phyloP scores from a whole-genome alignment of 371 early-diverging fungal species.

The Haplosporangium sp. region DNA sequence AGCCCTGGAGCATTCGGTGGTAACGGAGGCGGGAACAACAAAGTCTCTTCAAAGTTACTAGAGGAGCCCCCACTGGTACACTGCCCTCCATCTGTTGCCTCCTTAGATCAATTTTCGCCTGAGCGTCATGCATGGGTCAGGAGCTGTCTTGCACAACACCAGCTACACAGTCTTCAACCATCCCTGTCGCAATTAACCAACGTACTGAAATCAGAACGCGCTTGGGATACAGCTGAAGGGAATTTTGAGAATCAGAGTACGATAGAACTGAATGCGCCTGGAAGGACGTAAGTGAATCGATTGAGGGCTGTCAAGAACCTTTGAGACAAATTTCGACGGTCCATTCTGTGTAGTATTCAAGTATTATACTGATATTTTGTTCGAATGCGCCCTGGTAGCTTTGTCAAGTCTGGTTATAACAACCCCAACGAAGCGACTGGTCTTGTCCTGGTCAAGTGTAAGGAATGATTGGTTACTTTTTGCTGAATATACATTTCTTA shows the following conservation, averaged over 20 bases:
- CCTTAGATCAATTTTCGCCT: conserved; percentile 12
- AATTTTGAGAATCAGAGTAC: background rate
- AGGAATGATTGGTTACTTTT: conserved; percentile 9
- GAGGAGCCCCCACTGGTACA: conserved; percentile 13
- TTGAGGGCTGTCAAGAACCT: background rate
- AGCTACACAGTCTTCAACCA: background rate
- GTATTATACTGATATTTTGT: no score
- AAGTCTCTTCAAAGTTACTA: conserved; percentile 3
- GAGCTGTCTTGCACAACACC: conserved; percentile 4
- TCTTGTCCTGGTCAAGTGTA: conserved; percentile 41
- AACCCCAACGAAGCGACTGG: conserved; percentile 33
- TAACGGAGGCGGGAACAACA: background rate
- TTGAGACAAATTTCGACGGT: background rate
- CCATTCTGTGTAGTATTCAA: no score
- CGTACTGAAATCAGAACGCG: background rate
- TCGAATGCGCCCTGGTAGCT: no score
- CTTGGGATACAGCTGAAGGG: conserved; percentile 1
- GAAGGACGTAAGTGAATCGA: conserved; percentile 4
- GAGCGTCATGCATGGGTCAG: conserved; percentile 17
- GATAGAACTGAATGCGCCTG: background rate
- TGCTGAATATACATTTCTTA: no score
- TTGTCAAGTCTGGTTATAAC: conserved; percentile 9
- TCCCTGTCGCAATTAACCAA: background rate
- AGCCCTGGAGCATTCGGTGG: no score
- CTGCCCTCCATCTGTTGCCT: conserved; percentile 13